Base-by-base conservation (phyloP, 768 basidiomycete species). In the Pisolithus tinctorius region DNA sequence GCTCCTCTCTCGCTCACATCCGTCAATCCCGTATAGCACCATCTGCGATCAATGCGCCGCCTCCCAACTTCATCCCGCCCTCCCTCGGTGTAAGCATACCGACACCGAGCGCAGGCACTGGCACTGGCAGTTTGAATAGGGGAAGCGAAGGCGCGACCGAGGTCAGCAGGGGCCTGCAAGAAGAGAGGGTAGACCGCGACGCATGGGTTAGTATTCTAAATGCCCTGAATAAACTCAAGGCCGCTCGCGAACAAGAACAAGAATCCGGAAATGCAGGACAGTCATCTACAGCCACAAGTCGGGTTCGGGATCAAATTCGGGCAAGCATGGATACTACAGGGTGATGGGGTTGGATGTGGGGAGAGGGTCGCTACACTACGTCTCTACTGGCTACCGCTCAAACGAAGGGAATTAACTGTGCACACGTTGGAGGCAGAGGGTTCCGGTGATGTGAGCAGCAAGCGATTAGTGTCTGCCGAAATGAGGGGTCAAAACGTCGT, bases 41-140 rank as follows among this genome's bases (percentile, higher is more conserved):
- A 8, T 86, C 87, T n/a, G 83, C 87, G n/a, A 88, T 92, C 60
- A 85, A 84, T 45, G 88, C 88, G 1, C 87, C 87, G 31, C 78
- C 82, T 6, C 77, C 75, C 0, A 81, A 79, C 26, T 87, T 88
- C 62, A 71, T 89, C 9, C 88, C 88, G 6, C 83, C 88, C 4
- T 83, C 86, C 6, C 79, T 88, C 14, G 88, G 88, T 6, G 86
- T 89, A 11, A 85, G 86, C 4, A 74, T 87, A 48, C 86, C 88
- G 43, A 59, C 73, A 10, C 57, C 43, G 3, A 41, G 40, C 40
- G 17, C 40, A 23, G 11, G 40, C n/a, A 6, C 42, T 3, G 25
- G 40, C 14, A 20, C 8, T 23, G 27, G 43, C 20, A 20, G 20
- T 20, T 20, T 20, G 36, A 20, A 36, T 20, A 30, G 9, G 45